Evolutionary conservation across 1,139 yeast genomes (phyloP), one percentile per base, ranked within the genome.

Genomic region (Wickerhamomyces sp.): DNA sequence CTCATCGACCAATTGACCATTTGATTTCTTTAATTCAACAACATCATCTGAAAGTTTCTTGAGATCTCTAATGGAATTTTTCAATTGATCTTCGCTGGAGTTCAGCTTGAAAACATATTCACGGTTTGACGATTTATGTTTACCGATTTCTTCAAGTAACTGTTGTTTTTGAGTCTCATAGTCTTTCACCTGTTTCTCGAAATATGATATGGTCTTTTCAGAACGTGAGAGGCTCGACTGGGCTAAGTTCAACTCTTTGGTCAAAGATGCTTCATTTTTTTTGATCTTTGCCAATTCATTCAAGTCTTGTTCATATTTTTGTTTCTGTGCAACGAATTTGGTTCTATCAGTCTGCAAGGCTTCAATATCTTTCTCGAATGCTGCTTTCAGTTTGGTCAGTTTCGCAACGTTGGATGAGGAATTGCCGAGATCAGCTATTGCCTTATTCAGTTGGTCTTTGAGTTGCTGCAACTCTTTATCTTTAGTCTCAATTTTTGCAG

Each of bases 171-270:
- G 52, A 31, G 49, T 52, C 37, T 45, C 59, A 43, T 51, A 62
- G 16, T 59, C 61, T 36, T 56, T 60, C 5, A 65, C 55, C 39
- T 68, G 71, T 23, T 63, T 57, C 40, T 70, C 72, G 29, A 66
- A 57, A 37, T 72, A 72, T 4, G 54, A 61, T 17, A 75, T 66
- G 13, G 68, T 65, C 40, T 69, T 69, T 20, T 76, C 81, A 45
- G 74, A 71, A 42, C 70, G 73, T 2, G 51, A 47, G 9, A 71
- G 51, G 6, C 40, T 45, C 3, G 32, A 16, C 26, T 41, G 43
- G 0, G 52, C 17, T 6, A 49, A 42, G 1, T 32, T 12, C 2
- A 51, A 28, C 28, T 51, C 55, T 28, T 50, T 45, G 18, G 48
- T 55, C 16, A 61, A 21, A 1, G 39, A 23, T 5, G 44, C 49